A percentile compares a stretch with the other conserved stretches of the same genome.
Evolutionary conservation across 192 early-diverging fungal species (phyloP).

Genomic region (Dissophora globulifera): DNA sequence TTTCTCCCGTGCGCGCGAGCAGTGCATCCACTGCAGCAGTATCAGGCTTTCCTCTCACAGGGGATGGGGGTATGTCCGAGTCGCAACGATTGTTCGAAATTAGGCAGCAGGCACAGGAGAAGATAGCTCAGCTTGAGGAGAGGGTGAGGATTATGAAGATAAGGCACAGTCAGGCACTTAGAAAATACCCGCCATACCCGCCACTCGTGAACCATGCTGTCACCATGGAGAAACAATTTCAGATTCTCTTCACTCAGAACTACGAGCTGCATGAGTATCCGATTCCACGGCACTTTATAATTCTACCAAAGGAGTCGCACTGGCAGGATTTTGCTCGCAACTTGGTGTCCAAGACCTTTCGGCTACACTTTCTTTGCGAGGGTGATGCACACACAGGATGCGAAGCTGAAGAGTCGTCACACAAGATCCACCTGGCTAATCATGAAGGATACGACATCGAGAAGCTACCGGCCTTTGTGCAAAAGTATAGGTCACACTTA

Average conservation of each 20-base stretch:
- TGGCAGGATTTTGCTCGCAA: neutral
- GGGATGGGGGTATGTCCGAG: too few species aligned
- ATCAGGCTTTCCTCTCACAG: too few species aligned
- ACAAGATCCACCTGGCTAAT: conserved; percentile 1
- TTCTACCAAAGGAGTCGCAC: neutral
- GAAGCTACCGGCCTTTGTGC: neutral
- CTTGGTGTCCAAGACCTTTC: neutral
- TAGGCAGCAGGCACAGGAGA: too few species aligned
- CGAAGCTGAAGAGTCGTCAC: neutral
- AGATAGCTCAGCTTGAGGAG: too few species aligned
- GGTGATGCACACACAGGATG: neutral
- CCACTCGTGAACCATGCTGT: neutral
- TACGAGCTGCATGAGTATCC: conserved; percentile 2
- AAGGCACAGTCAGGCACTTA: too few species aligned
- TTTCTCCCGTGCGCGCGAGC: too few species aligned
- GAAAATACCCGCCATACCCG: too few species aligned
- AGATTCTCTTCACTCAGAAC: neutral
- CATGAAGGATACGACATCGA: conserved; percentile 10
- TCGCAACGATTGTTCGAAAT: too few species aligned
- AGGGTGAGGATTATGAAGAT: too few species aligned
- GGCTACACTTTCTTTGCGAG: conserved; percentile 8
- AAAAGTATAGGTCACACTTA: neutral
- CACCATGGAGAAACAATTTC: neutral
- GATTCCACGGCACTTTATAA: conserved; percentile 4
- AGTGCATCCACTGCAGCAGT: too few species aligned